Evolutionary conservation across 2,329 filamentous ascomycete species (phyloP).

Genomic region (Colletotrichum agaves): DNA sequence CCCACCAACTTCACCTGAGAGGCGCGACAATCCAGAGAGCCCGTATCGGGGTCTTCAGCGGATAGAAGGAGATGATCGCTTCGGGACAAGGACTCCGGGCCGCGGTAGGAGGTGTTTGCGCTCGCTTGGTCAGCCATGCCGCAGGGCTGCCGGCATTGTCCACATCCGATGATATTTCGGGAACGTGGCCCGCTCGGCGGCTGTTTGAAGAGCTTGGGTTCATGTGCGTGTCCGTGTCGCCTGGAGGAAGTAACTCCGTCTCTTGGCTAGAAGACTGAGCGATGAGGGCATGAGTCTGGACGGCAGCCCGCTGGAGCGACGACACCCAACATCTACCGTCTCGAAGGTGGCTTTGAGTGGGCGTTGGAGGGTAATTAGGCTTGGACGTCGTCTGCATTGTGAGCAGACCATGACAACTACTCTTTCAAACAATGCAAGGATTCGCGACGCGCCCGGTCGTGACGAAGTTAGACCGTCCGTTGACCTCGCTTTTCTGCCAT

Average conservation of each 20-base stretch:
- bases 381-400: background rate
- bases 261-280: constrained; percentile 22
- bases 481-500: background rate
- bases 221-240: constrained; percentile 15
- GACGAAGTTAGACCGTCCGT: background rate
- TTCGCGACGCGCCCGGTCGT: background rate
- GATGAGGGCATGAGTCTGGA: too few species aligned
- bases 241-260: constrained; percentile 33
- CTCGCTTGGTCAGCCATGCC: background rate
- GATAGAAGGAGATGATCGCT: background rate
- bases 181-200: constrained; percentile 15
- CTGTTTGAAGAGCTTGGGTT: constrained; percentile 32
- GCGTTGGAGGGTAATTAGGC: background rate
- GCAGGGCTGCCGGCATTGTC: constrained; percentile 14
- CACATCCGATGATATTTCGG: constrained; percentile 26
- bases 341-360: background rate
- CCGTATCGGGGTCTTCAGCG: constrained; percentile 6
- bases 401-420: background rate
- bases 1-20: constrained; percentile 3
- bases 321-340: background rate
- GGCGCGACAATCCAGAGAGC: too few species aligned
- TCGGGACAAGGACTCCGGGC: constrained; percentile 7
- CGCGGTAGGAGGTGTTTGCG: background rate
- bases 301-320: background rate
- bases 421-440: background rate